phyloP scores from a whole-genome alignment of 805 yeast genomes.

The Candida sonorensis region DNA sequence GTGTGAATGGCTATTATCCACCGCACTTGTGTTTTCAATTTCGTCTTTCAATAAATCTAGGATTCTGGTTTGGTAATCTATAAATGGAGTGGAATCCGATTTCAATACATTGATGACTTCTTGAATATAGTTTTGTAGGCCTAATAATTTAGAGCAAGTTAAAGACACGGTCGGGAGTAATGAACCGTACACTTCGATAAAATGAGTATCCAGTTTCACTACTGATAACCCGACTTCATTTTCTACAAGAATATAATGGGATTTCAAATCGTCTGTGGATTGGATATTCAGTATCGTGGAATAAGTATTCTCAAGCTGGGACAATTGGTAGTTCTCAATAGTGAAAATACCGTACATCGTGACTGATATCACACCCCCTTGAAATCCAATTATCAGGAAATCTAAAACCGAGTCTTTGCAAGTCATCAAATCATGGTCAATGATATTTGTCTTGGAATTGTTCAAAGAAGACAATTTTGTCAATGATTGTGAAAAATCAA shows the following conservation, averaged over 20 bases:
- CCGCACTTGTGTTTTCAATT: slow-evolving; percentile 13
- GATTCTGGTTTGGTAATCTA: slow-evolving; percentile 31
- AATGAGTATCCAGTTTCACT: slow-evolving; percentile 19
- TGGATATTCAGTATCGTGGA: slow-evolving; percentile 11
- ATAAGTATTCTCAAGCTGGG: slow-evolving; percentile 9
- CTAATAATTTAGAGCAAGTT: slow-evolving; percentile 30
- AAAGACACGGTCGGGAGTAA: slow-evolving; percentile 26
- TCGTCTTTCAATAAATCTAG: slow-evolving; percentile 32
- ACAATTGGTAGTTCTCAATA: slow-evolving; percentile 19
- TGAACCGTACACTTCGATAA: slow-evolving; percentile 23
- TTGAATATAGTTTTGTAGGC: slow-evolving; percentile 27
- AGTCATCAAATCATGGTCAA: slow-evolving; percentile 16
- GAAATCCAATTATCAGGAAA: slow-evolving; percentile 22
- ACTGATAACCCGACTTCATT: slow-evolving; percentile 13
- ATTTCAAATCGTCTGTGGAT: slow-evolving; percentile 16
- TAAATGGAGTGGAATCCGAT: slow-evolving; percentile 28
- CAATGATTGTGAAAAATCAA: slow-evolving; percentile 19
- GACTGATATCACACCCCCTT: slow-evolving; percentile 16
- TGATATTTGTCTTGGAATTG: slow-evolving; percentile 14
- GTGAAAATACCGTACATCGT: slow-evolving; percentile 29
- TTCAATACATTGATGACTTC: slow-evolving; percentile 25
- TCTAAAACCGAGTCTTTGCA: slow-evolving; percentile 22
- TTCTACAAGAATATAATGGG: slow-evolving; percentile 21
- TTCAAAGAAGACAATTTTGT: slow-evolving; percentile 19
- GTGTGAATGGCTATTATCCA: slow-evolving; percentile 8